A percentile compares a stretch with the other conserved stretches of the same genome.
Conservation (phyloP, 371 early-diverging fungal genomes). For the Lichtheimia ornata region DNA sequence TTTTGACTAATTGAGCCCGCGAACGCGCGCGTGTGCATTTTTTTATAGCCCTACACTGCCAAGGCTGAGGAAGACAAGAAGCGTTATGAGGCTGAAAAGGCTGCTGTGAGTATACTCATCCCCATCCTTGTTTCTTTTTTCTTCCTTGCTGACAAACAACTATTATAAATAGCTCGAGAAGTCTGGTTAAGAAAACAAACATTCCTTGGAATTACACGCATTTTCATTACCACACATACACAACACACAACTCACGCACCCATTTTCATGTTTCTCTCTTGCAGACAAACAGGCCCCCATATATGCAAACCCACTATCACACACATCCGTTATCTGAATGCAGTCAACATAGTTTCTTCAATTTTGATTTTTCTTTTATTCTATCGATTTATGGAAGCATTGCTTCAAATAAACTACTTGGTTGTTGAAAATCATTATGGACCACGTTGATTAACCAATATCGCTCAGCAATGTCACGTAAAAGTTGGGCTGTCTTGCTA, state of each 20-base stretch:
- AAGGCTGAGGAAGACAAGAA: constrained; percentile 67
- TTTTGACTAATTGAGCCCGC: constrained; percentile 9
- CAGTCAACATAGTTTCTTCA: no score
- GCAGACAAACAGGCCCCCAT: no score
- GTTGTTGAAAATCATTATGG: constrained; percentile 80
- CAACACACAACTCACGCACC: no score
- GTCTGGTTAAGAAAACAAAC: not conserved
- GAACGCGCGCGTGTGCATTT: not conserved
- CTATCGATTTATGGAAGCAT: constrained; percentile 31
- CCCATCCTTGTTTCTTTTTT: not conserved
- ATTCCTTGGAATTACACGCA: not conserved
- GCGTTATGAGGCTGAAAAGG: constrained; percentile 78
- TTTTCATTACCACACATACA: no score
- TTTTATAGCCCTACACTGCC: constrained; percentile 47
- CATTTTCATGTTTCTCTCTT: no score
- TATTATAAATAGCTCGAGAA: not conserved
- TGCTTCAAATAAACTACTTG: constrained; percentile 56
- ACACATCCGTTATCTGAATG: no score
- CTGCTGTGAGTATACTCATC: constrained; percentile 32
- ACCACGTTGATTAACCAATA: constrained; percentile 93
- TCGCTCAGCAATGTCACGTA: constrained; percentile 64
- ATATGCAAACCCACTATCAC: no score
- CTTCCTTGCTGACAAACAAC: not conserved
- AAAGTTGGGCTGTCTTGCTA: constrained; percentile 55
- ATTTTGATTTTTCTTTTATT: constrained; percentile 3